Evolutionary conservation across 805 yeast genomes (phyloP).

Genomic region (Naumovozyma baii): DNA sequence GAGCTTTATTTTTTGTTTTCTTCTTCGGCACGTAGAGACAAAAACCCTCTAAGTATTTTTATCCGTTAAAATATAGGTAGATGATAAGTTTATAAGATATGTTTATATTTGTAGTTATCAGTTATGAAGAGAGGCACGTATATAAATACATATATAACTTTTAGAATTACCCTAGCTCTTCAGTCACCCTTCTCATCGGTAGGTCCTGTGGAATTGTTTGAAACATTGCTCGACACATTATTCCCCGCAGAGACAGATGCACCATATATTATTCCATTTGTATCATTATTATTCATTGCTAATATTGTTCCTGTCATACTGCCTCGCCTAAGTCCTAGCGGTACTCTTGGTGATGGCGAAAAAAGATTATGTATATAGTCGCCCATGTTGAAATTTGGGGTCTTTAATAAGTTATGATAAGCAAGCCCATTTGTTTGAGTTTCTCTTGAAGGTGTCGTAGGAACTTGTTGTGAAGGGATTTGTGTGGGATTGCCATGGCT

Average conservation of each 20-base stretch:
- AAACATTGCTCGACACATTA: background rate
- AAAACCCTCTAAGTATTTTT: too few relatives aligned
- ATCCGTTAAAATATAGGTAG: too few relatives aligned
- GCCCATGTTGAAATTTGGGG: constrained; percentile 30
- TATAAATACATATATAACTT: too few relatives aligned
- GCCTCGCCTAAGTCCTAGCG: background rate
- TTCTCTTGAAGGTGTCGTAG: constrained; percentile 27
- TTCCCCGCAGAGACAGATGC: background rate
- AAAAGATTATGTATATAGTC: constrained; percentile 30
- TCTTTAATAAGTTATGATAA: constrained; percentile 13
- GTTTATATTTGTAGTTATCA: too few relatives aligned
- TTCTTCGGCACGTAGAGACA: too few relatives aligned
- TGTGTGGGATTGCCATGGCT: background rate
- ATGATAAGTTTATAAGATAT: too few relatives aligned
- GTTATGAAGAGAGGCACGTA: too few relatives aligned
- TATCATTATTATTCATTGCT: background rate
- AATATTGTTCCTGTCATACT: background rate
- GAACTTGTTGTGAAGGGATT: constrained; percentile 6
- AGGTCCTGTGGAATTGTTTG: background rate
- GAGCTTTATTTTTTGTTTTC: too few relatives aligned
- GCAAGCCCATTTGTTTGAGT: background rate
- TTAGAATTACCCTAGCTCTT: too few relatives aligned
- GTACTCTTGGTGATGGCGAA: constrained; percentile 29
- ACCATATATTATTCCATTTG: background rate
- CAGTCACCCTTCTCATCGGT: background rate